These are phyloP conservation scores for Daedaleopsis nitida DNA, from an alignment of 768 basidiomycete species.

Conservation along the genomic window DNA sequence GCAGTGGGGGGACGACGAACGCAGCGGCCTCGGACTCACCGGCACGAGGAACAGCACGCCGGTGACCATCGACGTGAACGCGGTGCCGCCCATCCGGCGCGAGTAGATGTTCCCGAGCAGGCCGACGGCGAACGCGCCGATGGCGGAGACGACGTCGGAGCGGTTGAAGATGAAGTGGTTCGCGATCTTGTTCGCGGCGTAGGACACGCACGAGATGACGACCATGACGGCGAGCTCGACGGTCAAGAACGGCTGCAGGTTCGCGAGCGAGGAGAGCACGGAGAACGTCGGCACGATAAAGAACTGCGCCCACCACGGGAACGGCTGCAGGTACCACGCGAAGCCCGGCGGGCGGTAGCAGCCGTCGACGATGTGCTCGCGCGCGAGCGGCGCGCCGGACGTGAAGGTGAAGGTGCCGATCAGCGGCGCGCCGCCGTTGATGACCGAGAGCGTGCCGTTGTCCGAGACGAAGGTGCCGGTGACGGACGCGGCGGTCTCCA, in stretches of 20 bases:
- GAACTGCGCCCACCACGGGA: constrained; percentile 78
- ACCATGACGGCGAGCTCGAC: constrained; percentile 83
- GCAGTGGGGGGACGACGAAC: neutral
- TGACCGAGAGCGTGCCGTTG: constrained; percentile 42
- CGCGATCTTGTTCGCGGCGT: constrained; percentile 78
- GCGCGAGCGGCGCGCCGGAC: constrained; percentile 47
- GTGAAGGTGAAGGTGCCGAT: constrained; percentile 70
- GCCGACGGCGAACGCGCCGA: constrained; percentile 83
- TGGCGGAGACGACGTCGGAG: constrained; percentile 81
- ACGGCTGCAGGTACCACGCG: constrained; percentile 81
- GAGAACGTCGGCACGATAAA: constrained; percentile 79
- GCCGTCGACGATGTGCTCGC: constrained; percentile 55
- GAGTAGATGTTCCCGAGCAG: constrained; percentile 81
- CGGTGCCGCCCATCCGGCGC: constrained; percentile 79
- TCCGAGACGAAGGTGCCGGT: constrained; percentile 72
- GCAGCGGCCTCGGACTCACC: constrained; percentile 47
- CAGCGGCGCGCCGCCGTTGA: constrained; percentile 44
- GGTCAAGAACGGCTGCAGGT: constrained; percentile 75
- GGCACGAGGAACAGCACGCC: constrained; percentile 88
- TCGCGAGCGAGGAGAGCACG: constrained; percentile 68
- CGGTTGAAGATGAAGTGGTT: constrained; percentile 86
- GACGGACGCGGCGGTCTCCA: constrained; percentile 52
- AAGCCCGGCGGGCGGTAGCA: constrained; percentile 69
- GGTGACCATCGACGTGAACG: constrained; percentile 90
- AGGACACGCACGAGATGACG: constrained; percentile 77